Evolutionary conservation across 2,329 filamentous ascomycete genomes (phyloP), one percentile per base, ranked within the genome.

Genomic region (Neonectria faginata): DNA sequence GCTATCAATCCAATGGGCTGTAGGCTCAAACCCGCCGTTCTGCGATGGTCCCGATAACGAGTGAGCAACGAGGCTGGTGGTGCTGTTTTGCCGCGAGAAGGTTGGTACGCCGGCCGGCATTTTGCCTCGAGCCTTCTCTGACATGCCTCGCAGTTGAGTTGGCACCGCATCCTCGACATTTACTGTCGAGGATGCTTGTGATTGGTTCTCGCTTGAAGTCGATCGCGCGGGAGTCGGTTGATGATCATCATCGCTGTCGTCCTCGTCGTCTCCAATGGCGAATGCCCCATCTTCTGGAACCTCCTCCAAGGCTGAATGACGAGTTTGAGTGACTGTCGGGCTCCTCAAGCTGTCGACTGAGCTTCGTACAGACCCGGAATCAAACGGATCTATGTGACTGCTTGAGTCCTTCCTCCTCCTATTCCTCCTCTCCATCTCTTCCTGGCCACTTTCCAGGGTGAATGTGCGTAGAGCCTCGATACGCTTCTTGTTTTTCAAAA

Each of bases 51-150:
- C 84, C 25, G 88, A 80, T 44, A 86, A 83, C 12, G 89, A 87
- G 73, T 90, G 84, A 71, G 89, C 89, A 62, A 85, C 88, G 39
- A 97, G 84, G 73, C 93, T 97, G 1, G 92, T 92, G 29, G 90
- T 92, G 78, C 94, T 97, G 75, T 96, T 97, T 75, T 97, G 94
- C 18, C 95, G 86, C 0, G 94, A 97, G 77, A 97, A 97, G 2
- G 88, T 88, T n/a, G 88, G 86, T 54, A 91, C 85, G 1, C 92
- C 92, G 12, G 92, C 93, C 29, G 95, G 96, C 89, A 97, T 93
- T 79, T 99, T 99, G 8, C 96, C 96, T 54, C 96, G 86, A 16
- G 96, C 96, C 78, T 98, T 99, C 79, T 98, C 96, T 20, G 95
- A 97, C 92, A 98, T 97, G 59, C 94, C 94, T 62, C 93, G 88